These are phyloP conservation scores for Sideroxylon spinosum DNA, from an alignment of 179 eudicot genomes.

Conservation along the genomic window DNA sequence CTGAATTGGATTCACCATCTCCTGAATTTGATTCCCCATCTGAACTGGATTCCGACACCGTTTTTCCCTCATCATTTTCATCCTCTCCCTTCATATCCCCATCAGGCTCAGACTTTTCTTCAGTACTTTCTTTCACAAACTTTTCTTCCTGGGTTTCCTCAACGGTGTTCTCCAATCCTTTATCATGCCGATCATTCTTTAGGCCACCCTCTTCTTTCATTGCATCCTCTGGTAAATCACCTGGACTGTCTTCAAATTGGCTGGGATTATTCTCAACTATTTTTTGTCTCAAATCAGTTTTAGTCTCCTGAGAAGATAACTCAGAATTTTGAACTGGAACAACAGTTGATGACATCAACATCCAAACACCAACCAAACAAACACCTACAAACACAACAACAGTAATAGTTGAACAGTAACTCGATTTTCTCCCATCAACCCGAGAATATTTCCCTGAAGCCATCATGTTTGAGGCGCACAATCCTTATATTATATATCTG, in stretches of 20 bases:
- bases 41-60: neutral
- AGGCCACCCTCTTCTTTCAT: conserved; percentile 13
- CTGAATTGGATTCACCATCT: neutral
- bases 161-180: conserved; percentile 15
- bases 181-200: neutral
- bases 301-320: conserved; percentile 35
- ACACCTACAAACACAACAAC: conserved; percentile 49
- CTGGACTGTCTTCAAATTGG: conserved; percentile 22
- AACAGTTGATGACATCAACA: conserved; percentile 48
- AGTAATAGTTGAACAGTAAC: conserved; percentile 49
- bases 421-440: conserved; percentile 50
- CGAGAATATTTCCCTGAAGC: conserved; percentile 56
- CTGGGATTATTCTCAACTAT: neutral
- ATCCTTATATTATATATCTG: neutral
- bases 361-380: conserved; percentile 71
- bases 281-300: conserved; percentile 25
- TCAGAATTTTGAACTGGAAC: conserved; percentile 39
- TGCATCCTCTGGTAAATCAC: conserved; percentile 20
- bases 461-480: conserved; percentile 26
- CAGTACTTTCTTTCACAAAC: conserved; percentile 13
- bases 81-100: conserved; percentile 29
- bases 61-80: neutral
- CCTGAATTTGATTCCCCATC: neutral
- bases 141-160: conserved; percentile 39
- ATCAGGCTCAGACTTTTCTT: conserved; percentile 13